Conservation (phyloP, 164 flowering plant genomes). For the Berberis vulgaris region DNA sequence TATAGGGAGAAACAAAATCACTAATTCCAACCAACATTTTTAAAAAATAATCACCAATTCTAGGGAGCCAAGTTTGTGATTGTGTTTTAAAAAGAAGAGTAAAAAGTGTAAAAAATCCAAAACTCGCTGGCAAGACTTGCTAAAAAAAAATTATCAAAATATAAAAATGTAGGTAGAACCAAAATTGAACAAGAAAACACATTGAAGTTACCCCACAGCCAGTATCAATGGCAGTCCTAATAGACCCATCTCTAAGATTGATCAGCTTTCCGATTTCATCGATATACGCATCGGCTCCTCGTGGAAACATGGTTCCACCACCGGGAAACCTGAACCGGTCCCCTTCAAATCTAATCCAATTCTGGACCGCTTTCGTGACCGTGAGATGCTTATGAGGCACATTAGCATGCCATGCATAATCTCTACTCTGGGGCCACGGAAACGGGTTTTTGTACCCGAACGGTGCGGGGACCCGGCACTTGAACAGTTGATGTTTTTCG, state of each 20-base stretch:
- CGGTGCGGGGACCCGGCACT: constrained; percentile 80
- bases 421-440: constrained; percentile 81
- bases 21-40: too few relatives aligned
- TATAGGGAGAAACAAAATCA: too few relatives aligned
- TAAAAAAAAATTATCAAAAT: too few relatives aligned
- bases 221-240: constrained; percentile 91
- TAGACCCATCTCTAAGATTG: constrained; percentile 56
- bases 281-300: constrained; percentile 79
- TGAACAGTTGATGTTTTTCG: constrained; percentile 22
- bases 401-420: constrained; percentile 71
- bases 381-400: constrained; percentile 79
- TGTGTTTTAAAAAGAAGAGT: too few relatives aligned
- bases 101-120: too few relatives aligned
- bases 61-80: too few relatives aligned
- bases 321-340: constrained; percentile 85
- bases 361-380: constrained; percentile 80
- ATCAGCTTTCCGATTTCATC: constrained; percentile 72
- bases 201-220: constrained; percentile 85
- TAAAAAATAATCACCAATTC: too few relatives aligned
- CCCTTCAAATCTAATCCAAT: constrained; percentile 69
- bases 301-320: constrained; percentile 95
- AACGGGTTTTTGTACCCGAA: constrained; percentile 60
- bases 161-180: too few relatives aligned
- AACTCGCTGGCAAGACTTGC: too few relatives aligned
- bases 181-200: too few relatives aligned